Base-by-base conservation (phyloP, 768 basidiomycete species). In the Tylopilus balloui region DNA sequence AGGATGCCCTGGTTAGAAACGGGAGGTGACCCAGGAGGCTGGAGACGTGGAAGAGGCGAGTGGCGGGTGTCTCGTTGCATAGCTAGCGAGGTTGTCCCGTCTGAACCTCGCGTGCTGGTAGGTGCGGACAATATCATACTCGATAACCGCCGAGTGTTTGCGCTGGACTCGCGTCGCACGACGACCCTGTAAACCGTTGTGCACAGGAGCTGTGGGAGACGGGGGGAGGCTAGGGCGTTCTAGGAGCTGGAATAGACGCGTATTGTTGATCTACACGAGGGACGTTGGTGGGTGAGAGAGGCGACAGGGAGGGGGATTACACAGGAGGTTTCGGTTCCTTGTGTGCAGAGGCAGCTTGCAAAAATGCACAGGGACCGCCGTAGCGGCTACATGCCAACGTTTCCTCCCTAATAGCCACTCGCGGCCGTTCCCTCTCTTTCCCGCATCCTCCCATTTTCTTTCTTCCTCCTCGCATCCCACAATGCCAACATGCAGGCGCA, bases 401-500 rank as follows among this genome's bases (percentile, higher is more conserved):
- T 76, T 72, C 75, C 76, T 75, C 72, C 74, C 74, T 66, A 69
- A 68, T 69, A 77, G 77, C 78, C 78, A 79, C 78, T 73, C 69
- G 62, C 67, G 71, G 66, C 66, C 69, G 44, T 76, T 78, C 76
- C 76, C 75, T 77, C 78, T 73, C 74, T 75, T 77, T 78, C 66
- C 73, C 73, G 74, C 73, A 73, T 77, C 72, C 73, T 73, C 74
- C 64, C 67, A 58, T 57, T 66, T 71, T 71, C 69, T 68, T 68
- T 67, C 69, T 69, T 69, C 72, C 68, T 69, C 69, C 69, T 62
- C 63, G 54, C 65, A 69, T 66, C 64, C 67, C 65, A 63, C 67
- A 60, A 91, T 91, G 88, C 88, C 88, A 59, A 88, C 87, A 63
- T 91, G 88, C 73, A 83, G 88, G 61, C 85, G 88, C 75, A 91